Evolutionary conservation across 495 filamentous ascomycete species (phyloP), one percentile per base, ranked within the genome.

Genomic region (Talaromyces liani): DNA sequence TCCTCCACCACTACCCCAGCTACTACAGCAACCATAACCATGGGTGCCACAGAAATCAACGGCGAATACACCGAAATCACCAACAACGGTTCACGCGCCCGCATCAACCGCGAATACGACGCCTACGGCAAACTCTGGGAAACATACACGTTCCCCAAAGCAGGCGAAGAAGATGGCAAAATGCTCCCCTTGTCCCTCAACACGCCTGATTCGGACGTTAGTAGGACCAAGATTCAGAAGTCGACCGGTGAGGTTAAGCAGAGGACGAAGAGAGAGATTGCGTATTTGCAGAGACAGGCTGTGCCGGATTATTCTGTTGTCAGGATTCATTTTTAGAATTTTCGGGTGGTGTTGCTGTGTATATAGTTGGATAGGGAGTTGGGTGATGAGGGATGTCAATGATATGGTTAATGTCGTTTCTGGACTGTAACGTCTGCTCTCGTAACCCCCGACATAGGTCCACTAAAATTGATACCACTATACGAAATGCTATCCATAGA

Each of bases 291-390:
- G 53, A 88, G 89, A 69, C 86, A 87, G 77, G 87, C 85, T 60
- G 84, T 87, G 54, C 86, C 85, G 45, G 83, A 88, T 65, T 95
- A 95, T 77, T 89, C 89, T 27, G 82, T 92, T 62, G 88, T 92
- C 70, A 81, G 84, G 71, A 87, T 93, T 63, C 71, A 84, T 59
- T 75, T 91, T 63, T 88, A 76, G 58, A 16, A 16, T 20, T 31
- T 51, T 53, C 2, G 20, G 33, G 10, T 49, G 9, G 7, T 47
- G 59, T 45, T 61, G 10, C 4, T 16, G 20, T 27, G 53, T 18
- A 49, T 2, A 49, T 49, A 49, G 7, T 18, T 49, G n/a, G n/a
- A 20, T 18, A 8, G 45, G 45, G 18, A 1, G 41, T 18, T 18
- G 18, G 16, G 41, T 47, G 41, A 47, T 47, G 14, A 49, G n/a